A percentile compares a stretch with the other conserved stretches of the same genome.
These are phyloP conservation scores for Leersia perrieri DNA, from an alignment of 176 grass and related monocot species.

Conservation along the genomic window DNA sequence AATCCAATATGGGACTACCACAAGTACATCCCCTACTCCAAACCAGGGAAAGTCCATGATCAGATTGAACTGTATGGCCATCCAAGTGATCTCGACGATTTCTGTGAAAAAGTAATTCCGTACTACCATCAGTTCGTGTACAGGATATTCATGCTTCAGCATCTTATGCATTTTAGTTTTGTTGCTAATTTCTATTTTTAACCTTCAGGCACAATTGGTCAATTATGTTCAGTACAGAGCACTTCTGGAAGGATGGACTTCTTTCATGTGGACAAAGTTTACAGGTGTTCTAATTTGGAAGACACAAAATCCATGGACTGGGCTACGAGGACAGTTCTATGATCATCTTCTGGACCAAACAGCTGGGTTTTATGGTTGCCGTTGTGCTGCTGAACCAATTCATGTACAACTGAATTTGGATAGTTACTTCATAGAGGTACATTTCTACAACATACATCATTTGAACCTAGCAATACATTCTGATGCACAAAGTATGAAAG, in stretches of 20 bases:
- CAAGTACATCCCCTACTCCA: conserved; percentile 96
- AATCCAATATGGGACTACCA: conserved; percentile 99
- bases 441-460: conserved; percentile 1
- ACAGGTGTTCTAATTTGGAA: conserved; percentile 98
- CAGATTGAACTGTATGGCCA: conserved; percentile 76
- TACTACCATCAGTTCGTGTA: neutral
- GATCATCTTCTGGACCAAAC: conserved; percentile 96
- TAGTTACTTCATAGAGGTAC: conserved; percentile 87
- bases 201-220: conserved; percentile 83
- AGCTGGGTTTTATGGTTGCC: conserved; percentile 89
- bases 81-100: conserved; percentile 81
- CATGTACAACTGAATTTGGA: conserved; percentile 91
- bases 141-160: conserved; percentile 7
- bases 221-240: conserved; percentile 97
- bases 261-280: conserved; percentile 95
- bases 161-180: conserved; percentile 18
- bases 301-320: conserved; percentile 95
- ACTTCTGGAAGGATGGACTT: conserved; percentile 96
- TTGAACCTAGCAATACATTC: neutral
- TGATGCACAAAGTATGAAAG: conserved; percentile 25
- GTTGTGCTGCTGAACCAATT: conserved; percentile 77
- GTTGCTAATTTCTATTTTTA: conserved; percentile 20
- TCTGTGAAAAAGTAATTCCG: conserved; percentile 77
- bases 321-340: conserved; percentile 93
- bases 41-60: conserved; percentile 88